A percentile compares a stretch with the other conserved stretches of the same genome.
Evolutionary conservation across 352 stramenopile genomes (phyloP).

Genomic region (Globisporangium paroecandrum): DNA sequence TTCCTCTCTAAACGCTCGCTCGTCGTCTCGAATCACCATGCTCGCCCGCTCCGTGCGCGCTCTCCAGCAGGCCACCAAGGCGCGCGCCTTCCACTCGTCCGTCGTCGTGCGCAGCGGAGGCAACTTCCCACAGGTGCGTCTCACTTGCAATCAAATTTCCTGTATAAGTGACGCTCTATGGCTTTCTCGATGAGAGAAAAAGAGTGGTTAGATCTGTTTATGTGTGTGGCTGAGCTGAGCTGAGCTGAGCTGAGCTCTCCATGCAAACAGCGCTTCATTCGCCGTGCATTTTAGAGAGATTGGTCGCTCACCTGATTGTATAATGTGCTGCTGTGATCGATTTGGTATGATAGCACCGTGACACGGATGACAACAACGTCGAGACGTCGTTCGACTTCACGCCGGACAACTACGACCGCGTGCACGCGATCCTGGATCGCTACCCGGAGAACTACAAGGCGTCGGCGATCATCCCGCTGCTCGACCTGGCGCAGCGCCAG

Average conservation of each 20-base stretch:
- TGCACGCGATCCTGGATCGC: slow-evolving; percentile 93
- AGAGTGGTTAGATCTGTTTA: neutral
- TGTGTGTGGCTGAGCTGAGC: neutral
- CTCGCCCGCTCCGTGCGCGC: slow-evolving; percentile 57
- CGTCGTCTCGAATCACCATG: slow-evolving; percentile 28
- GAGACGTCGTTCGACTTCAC: slow-evolving; percentile 98
- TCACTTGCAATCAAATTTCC: neutral
- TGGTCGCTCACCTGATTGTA: neutral
- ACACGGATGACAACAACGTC: slow-evolving; percentile 95
- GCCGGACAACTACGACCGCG: slow-evolving; percentile 96
- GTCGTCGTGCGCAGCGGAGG: slow-evolving; percentile 29
- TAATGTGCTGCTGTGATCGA: neutral
- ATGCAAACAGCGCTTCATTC: neutral
- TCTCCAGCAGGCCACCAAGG: slow-evolving; percentile 28
- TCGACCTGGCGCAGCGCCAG: slow-evolving; percentile 96
- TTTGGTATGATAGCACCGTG: slow-evolving; percentile 82
- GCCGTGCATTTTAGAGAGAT: neutral
- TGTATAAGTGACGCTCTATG: neutral
- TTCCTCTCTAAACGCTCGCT: neutral
- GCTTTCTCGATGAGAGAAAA: neutral
- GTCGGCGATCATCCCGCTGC: slow-evolving; percentile 97
- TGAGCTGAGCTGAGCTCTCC: neutral
- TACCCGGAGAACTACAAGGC: slow-evolving; percentile 99
- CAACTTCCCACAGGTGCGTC: slow-evolving; percentile 27
- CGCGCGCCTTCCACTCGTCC: slow-evolving; percentile 47